Base-by-base conservation (phyloP, 108 stramenopile genomes). In the Pseudonitzschia pungens region DNA sequence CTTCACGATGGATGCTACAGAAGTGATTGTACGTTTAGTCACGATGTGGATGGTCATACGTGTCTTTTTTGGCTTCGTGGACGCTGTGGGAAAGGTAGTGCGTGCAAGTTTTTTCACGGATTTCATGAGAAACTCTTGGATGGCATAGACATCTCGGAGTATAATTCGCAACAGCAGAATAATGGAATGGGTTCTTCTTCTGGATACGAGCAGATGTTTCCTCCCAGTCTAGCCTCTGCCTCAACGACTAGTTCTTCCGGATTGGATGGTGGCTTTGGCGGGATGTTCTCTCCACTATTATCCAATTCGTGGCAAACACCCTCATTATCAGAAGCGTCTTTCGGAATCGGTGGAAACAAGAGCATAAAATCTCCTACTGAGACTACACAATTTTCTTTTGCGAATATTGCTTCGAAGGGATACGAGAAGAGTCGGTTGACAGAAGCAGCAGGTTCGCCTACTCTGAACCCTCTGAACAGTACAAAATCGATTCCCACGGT, bases 21-120 rank as follows among this genome's bases (percentile, higher is more conserved):
- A n/a, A 83, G 81, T 43, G 91, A 92, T 65, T 92, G 91, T 73
- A 82, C 80, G 29, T 92, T 88, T 77, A 86, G 85, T 40, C 91
- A 92, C 64, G 87, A 89, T 60, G 76, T 92, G 18, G 87, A 81
- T 1, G 87, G 88, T 15, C 83, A 87, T 36, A 88, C 89, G 1
- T 92, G 91, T 64, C 62, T 88, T 40, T 92, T 92, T 63, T 92
- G 91, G 91, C 36, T 92, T 20, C 81, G 87, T 41, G 91, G 91
- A 18, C 79, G 89, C 21, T 92, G 91, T 70, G 78, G 82, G 11
- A 89, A 89, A 55, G 84, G 83, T 14, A 70, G 68, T n/a, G 55
- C 72, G 31, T 92, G 91, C 73, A 85, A 78, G 15, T 92, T 92
- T 51, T 52, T 85, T 52, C 91, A 92, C 56, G 88, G 88, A 41